Evolutionary conservation across 352 stramenopile genomes (phyloP).

Genomic region (Pilasporangium apinafurcum): DNA sequence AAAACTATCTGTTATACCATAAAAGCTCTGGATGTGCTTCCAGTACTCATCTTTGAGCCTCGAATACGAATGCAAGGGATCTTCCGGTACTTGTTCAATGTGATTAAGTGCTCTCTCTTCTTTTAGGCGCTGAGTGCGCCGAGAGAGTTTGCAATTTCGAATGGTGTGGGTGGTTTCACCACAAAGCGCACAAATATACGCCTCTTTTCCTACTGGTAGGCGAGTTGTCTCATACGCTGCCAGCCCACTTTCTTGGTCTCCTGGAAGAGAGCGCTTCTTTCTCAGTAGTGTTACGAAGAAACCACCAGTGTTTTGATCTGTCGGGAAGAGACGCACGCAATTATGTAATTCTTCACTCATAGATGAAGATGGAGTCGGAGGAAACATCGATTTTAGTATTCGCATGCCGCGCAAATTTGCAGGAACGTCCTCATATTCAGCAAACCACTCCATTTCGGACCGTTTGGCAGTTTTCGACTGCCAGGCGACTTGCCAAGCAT

Average conservation of each 20-base stretch:
- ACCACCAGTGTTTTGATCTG: constrained; percentile 96
- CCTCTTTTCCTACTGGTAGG: constrained; percentile 11
- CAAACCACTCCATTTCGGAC: constrained; percentile 40
- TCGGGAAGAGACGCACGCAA: constrained; percentile 93
- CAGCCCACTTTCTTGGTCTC: constrained; percentile 24
- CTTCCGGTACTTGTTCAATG: constrained; percentile 5
- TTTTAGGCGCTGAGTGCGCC: constrained; percentile 17
- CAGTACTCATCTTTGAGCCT: constrained; percentile 46
- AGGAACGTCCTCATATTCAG: constrained; percentile 44
- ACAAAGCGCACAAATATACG: constrained; percentile 25
- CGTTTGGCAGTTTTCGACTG: constrained; percentile 34
- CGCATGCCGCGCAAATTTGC: constrained; percentile 50
- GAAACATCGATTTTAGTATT: constrained; percentile 79
- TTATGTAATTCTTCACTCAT: constrained; percentile 40
- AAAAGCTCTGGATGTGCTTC: constrained; percentile 52
- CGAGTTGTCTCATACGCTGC: constrained; percentile 29
- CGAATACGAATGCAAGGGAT: constrained; percentile 36
- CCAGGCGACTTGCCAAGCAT: constrained; percentile 60
- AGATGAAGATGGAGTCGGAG: constrained; percentile 56
- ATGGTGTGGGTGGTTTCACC: constrained; percentile 18
- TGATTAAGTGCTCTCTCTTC: constrained; percentile 1
- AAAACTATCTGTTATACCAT: constrained; percentile 56
- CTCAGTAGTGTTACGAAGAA: constrained; percentile 97
- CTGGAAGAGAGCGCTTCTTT: constrained; percentile 52
- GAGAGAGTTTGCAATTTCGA: constrained; percentile 29